phyloP scores from a whole-genome alignment of 75 land plant genomes.

The Cupressus sempervirens region DNA sequence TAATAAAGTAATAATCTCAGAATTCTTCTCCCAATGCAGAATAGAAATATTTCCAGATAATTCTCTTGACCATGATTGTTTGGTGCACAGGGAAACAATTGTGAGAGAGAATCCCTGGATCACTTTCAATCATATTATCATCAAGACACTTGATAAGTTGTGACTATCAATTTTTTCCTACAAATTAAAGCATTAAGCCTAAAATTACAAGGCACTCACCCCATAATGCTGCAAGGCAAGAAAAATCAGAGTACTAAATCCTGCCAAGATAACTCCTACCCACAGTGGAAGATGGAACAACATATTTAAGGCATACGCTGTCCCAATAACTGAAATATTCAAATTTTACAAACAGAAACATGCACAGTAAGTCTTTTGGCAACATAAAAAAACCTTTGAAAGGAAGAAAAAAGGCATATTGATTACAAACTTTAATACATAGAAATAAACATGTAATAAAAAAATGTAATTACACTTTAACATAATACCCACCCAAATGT shows the following conservation, averaged over 20 bases:
- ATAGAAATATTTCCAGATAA: not conserved
- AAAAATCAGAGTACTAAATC: slow-evolving; percentile 22
- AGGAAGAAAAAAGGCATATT: not conserved
- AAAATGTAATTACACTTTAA: not conserved
- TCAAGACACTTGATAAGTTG: not conserved
- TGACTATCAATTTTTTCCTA: not conserved
- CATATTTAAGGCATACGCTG: slow-evolving; percentile 36
- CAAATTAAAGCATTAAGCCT: not conserved
- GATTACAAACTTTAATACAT: not conserved
- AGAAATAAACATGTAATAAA: not conserved
- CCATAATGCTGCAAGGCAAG: slow-evolving; percentile 26
- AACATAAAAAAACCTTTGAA: not conserved
- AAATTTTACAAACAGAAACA: not conserved
- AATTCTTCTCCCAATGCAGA: not conserved
- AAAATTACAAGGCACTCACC: slow-evolving; percentile 7
- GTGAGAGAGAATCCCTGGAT: not conserved
- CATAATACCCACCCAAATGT: not conserved
- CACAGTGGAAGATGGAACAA: slow-evolving; percentile 33
- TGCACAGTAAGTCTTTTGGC: too few relatives aligned
- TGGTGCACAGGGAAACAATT: not conserved
- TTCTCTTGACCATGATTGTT: not conserved
- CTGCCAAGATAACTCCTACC: slow-evolving; percentile 37
- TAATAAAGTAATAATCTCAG: not conserved
- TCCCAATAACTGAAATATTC: slow-evolving; percentile 28
- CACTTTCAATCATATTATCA: not conserved